phyloP scores from a whole-genome alignment of 768 basidiomycete genomes.

The Suillus clintonianus region DNA sequence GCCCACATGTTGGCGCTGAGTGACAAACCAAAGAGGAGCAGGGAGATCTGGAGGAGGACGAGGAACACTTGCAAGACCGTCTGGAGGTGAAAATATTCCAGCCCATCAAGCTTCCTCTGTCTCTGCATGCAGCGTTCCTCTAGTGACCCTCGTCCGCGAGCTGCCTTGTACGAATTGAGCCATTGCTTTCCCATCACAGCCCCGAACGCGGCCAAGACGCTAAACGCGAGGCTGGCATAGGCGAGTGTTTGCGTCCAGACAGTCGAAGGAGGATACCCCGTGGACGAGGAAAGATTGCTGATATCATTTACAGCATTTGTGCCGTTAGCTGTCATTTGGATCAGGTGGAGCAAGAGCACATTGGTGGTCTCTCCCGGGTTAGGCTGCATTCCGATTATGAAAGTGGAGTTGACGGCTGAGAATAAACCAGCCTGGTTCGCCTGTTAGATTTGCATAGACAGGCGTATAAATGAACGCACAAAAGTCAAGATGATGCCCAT shows the following conservation, averaged over 20 bases:
- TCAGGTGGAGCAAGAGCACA: conserved; percentile 16
- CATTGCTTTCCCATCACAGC: conserved; percentile 7
- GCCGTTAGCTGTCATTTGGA: background rate
- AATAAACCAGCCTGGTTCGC: conserved; percentile 38
- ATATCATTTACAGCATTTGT: background rate
- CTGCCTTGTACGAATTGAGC: background rate
- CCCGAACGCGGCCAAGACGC: conserved; percentile 13
- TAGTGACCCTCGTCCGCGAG: conserved; percentile 5
- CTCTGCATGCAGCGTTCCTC: conserved; percentile 2
- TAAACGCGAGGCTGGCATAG: conserved; percentile 11
- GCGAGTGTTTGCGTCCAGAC: conserved; percentile 8
- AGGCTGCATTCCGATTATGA: conserved; percentile 33
- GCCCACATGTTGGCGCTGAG: conserved; percentile 10
- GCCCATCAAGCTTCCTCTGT: conserved; percentile 4
- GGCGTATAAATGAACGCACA: conserved; percentile 9
- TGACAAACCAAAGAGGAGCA: conserved; percentile 12
- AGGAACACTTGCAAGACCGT: conserved; percentile 5
- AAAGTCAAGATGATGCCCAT: conserved; percentile 19
- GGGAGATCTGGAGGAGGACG: background rate
- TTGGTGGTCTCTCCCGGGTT: conserved; percentile 23
- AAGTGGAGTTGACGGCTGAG: conserved; percentile 37
- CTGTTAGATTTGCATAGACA: background rate
- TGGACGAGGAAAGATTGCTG: conserved; percentile 6
- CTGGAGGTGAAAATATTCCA: conserved; percentile 4
- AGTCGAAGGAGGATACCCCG: background rate